Conservation (phyloP, 345 rosid species). For the Linum usitatissimum region DNA sequence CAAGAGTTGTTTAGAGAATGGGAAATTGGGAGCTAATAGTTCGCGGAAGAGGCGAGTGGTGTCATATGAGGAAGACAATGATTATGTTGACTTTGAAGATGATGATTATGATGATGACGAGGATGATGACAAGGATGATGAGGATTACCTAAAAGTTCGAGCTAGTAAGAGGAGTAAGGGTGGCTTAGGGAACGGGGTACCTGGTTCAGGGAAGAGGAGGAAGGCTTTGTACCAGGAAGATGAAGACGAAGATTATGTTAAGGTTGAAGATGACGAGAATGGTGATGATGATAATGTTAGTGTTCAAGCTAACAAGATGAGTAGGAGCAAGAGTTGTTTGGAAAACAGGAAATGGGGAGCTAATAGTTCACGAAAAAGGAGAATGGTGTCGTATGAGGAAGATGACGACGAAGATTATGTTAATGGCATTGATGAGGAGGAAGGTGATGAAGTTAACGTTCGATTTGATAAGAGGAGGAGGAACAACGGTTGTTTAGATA, state of each 20-base stretch:
- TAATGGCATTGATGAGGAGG: not conserved
- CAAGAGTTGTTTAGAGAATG: slow-evolving; percentile 18
- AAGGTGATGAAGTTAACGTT: not conserved
- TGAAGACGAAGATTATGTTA: slow-evolving; percentile 25
- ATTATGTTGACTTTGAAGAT: slow-evolving; percentile 19
- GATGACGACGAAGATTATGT: slow-evolving; percentile 22
- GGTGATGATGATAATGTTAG: no score
- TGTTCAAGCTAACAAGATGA: slow-evolving; percentile 10
- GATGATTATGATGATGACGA: slow-evolving; percentile 54
- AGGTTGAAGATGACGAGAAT: slow-evolving; percentile 5
- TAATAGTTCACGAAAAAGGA: slow-evolving; percentile 13
- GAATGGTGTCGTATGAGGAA: slow-evolving; percentile 13
- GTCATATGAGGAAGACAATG: slow-evolving; percentile 22
- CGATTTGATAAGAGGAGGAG: slow-evolving; percentile 13
- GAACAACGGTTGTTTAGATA: slow-evolving; percentile 20
- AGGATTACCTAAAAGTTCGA: not conserved
- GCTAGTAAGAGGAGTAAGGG: slow-evolving; percentile 14
- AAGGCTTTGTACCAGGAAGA: slow-evolving; percentile 9
- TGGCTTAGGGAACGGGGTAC: slow-evolving; percentile 28
- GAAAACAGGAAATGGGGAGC: slow-evolving; percentile 4
- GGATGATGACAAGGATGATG: slow-evolving; percentile 29
- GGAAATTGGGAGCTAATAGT: not conserved
- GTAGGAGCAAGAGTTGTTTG: slow-evolving; percentile 21
- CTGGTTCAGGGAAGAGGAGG: slow-evolving; percentile 32
- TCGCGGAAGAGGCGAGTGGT: slow-evolving; percentile 16